These are phyloP conservation scores for Boletus rufocinnamomeus DNA, from an alignment of 768 basidiomycete genomes.

Conservation along the genomic window DNA sequence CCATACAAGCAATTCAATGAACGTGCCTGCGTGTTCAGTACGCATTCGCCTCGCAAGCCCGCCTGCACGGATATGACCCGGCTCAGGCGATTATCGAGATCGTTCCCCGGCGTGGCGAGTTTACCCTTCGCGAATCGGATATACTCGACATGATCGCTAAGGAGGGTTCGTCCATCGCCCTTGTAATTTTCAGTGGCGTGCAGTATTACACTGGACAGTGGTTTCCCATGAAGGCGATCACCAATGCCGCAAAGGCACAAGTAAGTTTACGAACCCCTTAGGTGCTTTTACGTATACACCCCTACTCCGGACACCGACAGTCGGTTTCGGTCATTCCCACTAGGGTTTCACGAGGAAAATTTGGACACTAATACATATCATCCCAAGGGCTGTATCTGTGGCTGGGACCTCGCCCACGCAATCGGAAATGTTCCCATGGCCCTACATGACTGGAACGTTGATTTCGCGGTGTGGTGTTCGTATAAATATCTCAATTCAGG, in stretches of 20 bases:
- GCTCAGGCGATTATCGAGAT: conserved; percentile 75
- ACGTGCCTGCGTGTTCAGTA: conserved; percentile 55
- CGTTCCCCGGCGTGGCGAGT: conserved; percentile 80
- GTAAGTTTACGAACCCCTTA: conserved; percentile 43
- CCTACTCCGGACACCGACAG: conserved; percentile 10
- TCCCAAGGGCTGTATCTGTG: conserved; percentile 86
- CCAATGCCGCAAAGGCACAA: conserved; percentile 80
- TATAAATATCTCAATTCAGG: conserved; percentile 98
- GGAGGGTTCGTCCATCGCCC: conserved; percentile 76
- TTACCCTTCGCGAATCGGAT: conserved; percentile 83
- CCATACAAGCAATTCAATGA: conserved; percentile 15
- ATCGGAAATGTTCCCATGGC: conserved; percentile 89
- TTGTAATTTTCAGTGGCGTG: conserved; percentile 91
- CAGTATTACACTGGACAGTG: conserved; percentile 98
- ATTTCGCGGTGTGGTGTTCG: conserved; percentile 98
- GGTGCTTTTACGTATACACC: conserved; percentile 31
- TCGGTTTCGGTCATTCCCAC: conserved; percentile 11
- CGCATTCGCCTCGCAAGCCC: conserved; percentile 91
- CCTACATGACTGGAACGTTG: conserved; percentile 91
- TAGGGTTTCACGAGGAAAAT: conserved; percentile 9
- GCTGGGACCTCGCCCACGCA: conserved; percentile 97
- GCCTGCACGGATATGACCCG: conserved; percentile 76
- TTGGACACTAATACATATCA: conserved; percentile 17
- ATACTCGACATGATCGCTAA: conserved; percentile 74
- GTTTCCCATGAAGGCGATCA: conserved; percentile 87